A percentile compares a stretch with the other conserved stretches of the same genome.
phyloP scores from a whole-genome alignment of 2,329 filamentous ascomycete species.

The Atkinsonella texensis region DNA sequence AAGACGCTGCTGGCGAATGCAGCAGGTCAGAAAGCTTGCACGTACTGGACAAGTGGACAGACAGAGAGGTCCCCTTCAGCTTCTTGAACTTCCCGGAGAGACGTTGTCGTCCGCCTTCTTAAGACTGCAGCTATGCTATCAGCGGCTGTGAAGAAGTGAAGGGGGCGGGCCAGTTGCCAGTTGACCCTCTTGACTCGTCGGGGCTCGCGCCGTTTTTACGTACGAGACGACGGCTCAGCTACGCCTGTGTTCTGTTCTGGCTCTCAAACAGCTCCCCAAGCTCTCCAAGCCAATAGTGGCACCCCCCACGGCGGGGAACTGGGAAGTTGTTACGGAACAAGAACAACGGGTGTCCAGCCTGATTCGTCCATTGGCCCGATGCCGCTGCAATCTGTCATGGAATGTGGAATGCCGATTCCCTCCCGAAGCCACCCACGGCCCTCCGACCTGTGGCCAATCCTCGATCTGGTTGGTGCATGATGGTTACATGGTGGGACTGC shows the following conservation, averaged over 20 bases:
- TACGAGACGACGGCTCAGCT: neutral
- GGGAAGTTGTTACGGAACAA: too few relatives aligned
- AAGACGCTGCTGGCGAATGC: neutral
- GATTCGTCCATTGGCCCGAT: conserved; percentile 8
- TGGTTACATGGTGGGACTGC: too few relatives aligned
- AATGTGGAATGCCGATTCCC: too few relatives aligned
- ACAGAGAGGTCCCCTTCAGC: neutral
- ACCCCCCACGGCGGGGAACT: neutral
- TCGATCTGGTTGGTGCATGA: neutral
- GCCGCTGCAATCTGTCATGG: conserved; percentile 9
- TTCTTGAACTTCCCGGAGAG: neutral
- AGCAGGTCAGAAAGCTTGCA: conserved; percentile 2
- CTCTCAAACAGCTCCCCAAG: neutral
- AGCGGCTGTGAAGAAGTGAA: conserved; percentile 5
- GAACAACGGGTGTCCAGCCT: too few relatives aligned
- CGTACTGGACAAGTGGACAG: conserved; percentile 2
- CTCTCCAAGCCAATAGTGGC: neutral
- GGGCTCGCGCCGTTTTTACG: neutral
- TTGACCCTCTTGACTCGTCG: too few relatives aligned
- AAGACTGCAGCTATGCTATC: conserved; percentile 4
- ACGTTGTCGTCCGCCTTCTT: conserved; percentile 2
- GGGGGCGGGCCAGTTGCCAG: neutral
- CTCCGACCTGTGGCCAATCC: neutral
- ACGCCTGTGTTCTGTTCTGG: too few relatives aligned
- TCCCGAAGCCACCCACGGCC: neutral